Evolutionary conservation across 2,329 filamentous ascomycete species (phyloP).

Genomic region (Hypoxylon sp.): DNA sequence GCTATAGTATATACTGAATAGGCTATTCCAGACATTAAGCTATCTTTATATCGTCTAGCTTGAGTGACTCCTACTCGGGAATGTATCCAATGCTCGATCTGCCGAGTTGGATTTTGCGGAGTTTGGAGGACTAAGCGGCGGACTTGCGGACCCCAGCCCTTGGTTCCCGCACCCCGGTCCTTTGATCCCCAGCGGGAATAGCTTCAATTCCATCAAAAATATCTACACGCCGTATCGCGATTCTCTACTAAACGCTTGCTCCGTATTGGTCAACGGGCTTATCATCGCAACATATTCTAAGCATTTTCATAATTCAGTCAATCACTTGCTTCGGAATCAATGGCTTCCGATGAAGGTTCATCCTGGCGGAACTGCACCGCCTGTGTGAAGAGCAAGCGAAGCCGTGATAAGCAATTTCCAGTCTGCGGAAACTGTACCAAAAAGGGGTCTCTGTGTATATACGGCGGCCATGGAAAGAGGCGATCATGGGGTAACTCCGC

Average conservation of each 20-base stretch:
- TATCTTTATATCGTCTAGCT: not conserved
- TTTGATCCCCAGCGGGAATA: not conserved
- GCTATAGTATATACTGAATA: not conserved
- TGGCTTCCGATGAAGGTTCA: slow-evolving; percentile 29
- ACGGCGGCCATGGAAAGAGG: slow-evolving; percentile 46
- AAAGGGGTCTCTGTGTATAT: slow-evolving; percentile 61
- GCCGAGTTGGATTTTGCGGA: slow-evolving; percentile 29
- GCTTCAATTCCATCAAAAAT: not conserved
- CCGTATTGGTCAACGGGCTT: not conserved
- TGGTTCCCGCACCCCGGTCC: slow-evolving; percentile 9
- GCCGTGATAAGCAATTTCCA: slow-evolving; percentile 63
- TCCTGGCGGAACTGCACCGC: slow-evolving; percentile 68
- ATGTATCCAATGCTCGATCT: not conserved
- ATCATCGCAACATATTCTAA: not conserved
- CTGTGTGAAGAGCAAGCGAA: slow-evolving; percentile 64
- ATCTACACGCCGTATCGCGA: not conserved
- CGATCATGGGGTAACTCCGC: slow-evolving; percentile 36
- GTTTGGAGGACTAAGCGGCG: slow-evolving; percentile 33
- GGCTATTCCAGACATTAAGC: not conserved
- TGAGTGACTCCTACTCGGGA: not conserved
- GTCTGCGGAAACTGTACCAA: slow-evolving; percentile 61
- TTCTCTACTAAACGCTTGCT: not conserved
- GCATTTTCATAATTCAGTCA: not conserved
- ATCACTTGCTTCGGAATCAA: slow-evolving; percentile 14
- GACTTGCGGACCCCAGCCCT: slow-evolving; percentile 39